A percentile compares a stretch with the other conserved stretches of the same genome.
phyloP scores from a whole-genome alignment of 148 eudicot genomes.

The Mesembryanthemum crystallinum region DNA sequence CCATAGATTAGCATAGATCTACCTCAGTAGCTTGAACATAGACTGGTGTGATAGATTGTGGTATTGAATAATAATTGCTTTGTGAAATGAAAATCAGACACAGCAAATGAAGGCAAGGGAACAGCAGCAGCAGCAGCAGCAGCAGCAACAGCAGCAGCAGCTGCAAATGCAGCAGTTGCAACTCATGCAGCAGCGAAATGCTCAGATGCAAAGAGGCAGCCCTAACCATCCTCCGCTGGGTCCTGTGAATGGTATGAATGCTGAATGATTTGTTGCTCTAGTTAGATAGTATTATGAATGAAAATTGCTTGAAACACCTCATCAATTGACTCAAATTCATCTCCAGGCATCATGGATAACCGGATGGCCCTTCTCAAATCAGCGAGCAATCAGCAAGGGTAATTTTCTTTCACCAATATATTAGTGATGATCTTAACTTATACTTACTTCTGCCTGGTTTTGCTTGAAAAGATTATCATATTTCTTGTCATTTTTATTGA shows the following conservation, averaged over 20 bases:
- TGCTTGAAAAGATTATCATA: slow-evolving; percentile 16
- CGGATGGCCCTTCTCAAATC: slow-evolving; percentile 91
- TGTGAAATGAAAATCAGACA: slow-evolving; percentile 42
- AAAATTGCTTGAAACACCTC: slow-evolving; percentile 55
- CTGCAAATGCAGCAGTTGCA: slow-evolving; percentile 87
- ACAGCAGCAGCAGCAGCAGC: slow-evolving; percentile 82
- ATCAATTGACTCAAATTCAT: slow-evolving; percentile 52
- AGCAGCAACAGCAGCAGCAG: slow-evolving; percentile 66
- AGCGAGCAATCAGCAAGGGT: slow-evolving; percentile 82
- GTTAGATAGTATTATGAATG: slow-evolving; percentile 48
- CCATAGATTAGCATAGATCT: not conserved
- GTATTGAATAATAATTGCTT: slow-evolving; percentile 7
- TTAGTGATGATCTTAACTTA: not conserved
- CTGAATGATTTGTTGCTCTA: slow-evolving; percentile 54
- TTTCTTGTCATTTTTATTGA: slow-evolving; percentile 35
- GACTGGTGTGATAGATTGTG: not conserved
- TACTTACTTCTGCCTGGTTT: no score
- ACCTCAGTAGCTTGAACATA: not conserved
- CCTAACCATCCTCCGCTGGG: slow-evolving; percentile 79
- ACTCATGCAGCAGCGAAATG: slow-evolving; percentile 88
- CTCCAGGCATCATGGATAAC: slow-evolving; percentile 76
- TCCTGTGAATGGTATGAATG: slow-evolving; percentile 58
- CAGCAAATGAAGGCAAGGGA: slow-evolving; percentile 92
- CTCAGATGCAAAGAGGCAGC: slow-evolving; percentile 91
- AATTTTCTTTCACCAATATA: slow-evolving; percentile 9